Percentiles rank a stretch among this genome's conserved stretches.
phyloP scores from a whole-genome alignment of 2,329 filamentous ascomycete species.

The Colletotrichum abscissum region DNA sequence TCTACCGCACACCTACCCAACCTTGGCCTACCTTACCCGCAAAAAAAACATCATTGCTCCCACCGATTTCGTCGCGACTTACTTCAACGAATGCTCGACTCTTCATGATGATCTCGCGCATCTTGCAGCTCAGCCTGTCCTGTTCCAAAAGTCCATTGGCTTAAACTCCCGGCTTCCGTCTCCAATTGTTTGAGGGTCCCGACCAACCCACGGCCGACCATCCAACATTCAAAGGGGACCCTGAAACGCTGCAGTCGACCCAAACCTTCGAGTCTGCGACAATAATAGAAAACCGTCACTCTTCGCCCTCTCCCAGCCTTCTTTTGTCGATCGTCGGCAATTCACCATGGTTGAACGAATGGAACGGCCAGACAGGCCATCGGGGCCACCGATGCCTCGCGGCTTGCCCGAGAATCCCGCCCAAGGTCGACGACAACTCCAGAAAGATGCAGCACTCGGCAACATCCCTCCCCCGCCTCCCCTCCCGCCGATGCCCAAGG shows the following conservation, averaged over 20 bases:
- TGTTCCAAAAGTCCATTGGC: conserved; percentile 34
- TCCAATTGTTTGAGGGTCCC: conserved; percentile 28
- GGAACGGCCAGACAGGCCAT: conserved; percentile 39
- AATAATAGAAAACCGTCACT: conserved; percentile 2
- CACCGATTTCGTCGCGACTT: conserved; percentile 10
- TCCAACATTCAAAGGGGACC: conserved; percentile 23
- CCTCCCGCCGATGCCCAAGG: conserved; percentile 57
- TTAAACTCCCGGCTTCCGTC: conserved; percentile 32
- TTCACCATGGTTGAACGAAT: conserved; percentile 34
- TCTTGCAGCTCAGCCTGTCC: conserved; percentile 30
- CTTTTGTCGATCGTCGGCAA: conserved; percentile 10
- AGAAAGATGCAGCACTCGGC: conserved; percentile 49
- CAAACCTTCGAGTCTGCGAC: conserved; percentile 18
- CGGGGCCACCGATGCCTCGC: conserved; percentile 45
- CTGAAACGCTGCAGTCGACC: conserved; percentile 33
- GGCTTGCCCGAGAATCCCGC: conserved; percentile 54
- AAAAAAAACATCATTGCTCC: neutral
- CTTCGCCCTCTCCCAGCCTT: neutral
- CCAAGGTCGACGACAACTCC: conserved; percentile 51
- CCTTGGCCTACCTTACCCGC: neutral
- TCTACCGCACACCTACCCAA: neutral
- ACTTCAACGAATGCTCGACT: conserved; percentile 29
- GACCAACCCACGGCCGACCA: conserved; percentile 29
- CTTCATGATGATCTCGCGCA: conserved; percentile 34
- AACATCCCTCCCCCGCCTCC: conserved; percentile 54